Conservation (phyloP, 768 basidiomycete genomes). For the Tulasnella sp. region DNA sequence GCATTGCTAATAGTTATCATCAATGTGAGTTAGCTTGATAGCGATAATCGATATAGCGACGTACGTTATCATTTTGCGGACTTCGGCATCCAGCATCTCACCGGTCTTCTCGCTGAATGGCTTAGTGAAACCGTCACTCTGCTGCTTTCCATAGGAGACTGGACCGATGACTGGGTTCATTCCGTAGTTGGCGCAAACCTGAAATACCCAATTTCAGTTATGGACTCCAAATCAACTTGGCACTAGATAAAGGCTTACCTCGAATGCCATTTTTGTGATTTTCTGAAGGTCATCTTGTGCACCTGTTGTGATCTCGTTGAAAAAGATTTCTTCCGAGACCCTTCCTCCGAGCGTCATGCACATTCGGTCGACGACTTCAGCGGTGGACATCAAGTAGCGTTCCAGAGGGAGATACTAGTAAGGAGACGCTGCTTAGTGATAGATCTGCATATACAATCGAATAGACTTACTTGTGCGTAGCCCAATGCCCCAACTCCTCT, state of each 20-base stretch:
- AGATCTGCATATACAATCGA: background rate
- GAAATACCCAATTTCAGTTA: background rate
- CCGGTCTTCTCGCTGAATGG: conserved; percentile 97
- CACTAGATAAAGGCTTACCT: conserved; percentile 28
- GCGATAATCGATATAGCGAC: conserved; percentile 15
- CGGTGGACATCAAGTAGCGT: conserved; percentile 87
- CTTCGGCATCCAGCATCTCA: conserved; percentile 81
- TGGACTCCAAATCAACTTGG: conserved; percentile 6
- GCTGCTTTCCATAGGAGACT: conserved; percentile 86
- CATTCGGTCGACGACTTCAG: conserved; percentile 89
- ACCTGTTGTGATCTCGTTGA: conserved; percentile 94
- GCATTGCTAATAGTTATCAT: conserved; percentile 37
- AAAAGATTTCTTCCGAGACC: conserved; percentile 97
- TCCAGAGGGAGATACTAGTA: conserved; percentile 87
- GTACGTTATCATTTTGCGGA: conserved; percentile 89
- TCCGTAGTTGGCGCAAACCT: conserved; percentile 83
- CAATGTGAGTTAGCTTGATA: background rate
- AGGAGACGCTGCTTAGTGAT: background rate
- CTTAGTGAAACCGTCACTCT: conserved; percentile 85
- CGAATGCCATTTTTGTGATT: conserved; percentile 95
- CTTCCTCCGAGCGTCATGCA: conserved; percentile 98
- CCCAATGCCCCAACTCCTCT: conserved; percentile 90
- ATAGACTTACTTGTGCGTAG: conserved; percentile 68
- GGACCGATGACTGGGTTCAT: conserved; percentile 94
- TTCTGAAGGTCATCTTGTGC: conserved; percentile 98